Base-by-base conservation (phyloP, 176 grass and related monocot species). In the Secale cereale region DNA sequence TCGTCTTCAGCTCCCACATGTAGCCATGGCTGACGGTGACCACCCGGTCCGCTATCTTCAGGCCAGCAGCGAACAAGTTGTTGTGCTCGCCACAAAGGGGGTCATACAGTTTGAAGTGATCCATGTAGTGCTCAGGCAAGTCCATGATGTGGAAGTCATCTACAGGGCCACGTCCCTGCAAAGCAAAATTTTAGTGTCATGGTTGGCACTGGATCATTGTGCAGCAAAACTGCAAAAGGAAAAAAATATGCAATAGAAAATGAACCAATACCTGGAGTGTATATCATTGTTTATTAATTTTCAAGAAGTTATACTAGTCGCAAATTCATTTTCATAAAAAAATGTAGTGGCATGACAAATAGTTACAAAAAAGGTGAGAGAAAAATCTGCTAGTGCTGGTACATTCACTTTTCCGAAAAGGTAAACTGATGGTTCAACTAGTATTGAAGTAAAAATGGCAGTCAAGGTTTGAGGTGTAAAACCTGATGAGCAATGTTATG, bases 401-500 rank as follows among this genome's bases (percentile, higher is more conserved):
- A 31, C 30, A 31, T 31, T 31, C 30, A 3, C 30, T 31, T 31
- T 31, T 31, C 30, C 30, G 30, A 31, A 31, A 78, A 79, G 13
- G 70, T 19, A 81, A 16, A 82, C 2, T 19, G 17, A 14, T 70
- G 39, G 15, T 35, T 71, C 11, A 70, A 63, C n/a, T 48, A 30
- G 25, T 23, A 80, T 22, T 80, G 1, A 10, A 10, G 26, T 23
- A 65, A 11, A 30, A 56, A 54, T 13, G 1, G 41, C 56, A 64
- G 35, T 27, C 2, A 35, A 89, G 81, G 45, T 43, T 69, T 85
- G 15, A 73, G 40, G 68, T 35, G 71, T 19, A 82, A 69, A 72
- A 98, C 97, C 91, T 98, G 97, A 86, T 98, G 93, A 68, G 97
- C 93, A 30, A 95, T 92, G 86, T 95, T 98, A 74, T 98, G 97